Conservation (phyloP, 2,329 filamentous ascomycete species). For the Colletotrichum abscissum region DNA sequence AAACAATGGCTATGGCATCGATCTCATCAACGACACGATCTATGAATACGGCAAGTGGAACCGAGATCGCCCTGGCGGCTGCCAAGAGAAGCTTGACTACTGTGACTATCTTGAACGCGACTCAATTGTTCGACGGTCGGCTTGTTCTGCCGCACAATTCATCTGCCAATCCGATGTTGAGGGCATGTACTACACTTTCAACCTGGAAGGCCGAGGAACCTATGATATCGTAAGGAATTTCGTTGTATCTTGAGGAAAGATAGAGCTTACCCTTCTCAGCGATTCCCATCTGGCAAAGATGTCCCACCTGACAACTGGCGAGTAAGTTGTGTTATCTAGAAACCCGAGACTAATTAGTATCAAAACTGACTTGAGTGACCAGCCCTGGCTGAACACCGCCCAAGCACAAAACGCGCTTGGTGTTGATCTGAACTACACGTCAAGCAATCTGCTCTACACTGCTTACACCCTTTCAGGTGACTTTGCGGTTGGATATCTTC, state of each 20-base stretch:
- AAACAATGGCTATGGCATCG: not conserved
- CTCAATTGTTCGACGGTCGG: not conserved
- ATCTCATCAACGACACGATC: slow-evolving; percentile 4
- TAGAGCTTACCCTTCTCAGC: not conserved
- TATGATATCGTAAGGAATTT: slow-evolving; percentile 1
- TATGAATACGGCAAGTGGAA: slow-evolving; percentile 19
- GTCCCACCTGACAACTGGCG: slow-evolving; percentile 13
- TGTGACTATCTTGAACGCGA: slow-evolving; percentile 9
- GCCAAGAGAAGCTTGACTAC: slow-evolving; percentile 16
- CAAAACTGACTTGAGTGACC: not conserved
- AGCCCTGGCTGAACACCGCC: slow-evolving; percentile 29
- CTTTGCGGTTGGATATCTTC: slow-evolving; percentile 18
- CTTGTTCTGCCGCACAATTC: not conserved
- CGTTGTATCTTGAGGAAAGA: fast-evolving
- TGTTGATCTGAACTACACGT: slow-evolving; percentile 66
- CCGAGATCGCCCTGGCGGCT: slow-evolving; percentile 14
- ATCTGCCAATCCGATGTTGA: slow-evolving; percentile 53
- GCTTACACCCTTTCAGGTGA: slow-evolving; percentile 18
- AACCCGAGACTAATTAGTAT: too few relatives aligned
- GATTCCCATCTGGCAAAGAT: slow-evolving; percentile 10
- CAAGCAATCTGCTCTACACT: slow-evolving; percentile 21
- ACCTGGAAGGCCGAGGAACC: not conserved
- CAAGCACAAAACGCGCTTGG: slow-evolving; percentile 69
- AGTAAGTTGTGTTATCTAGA: not conserved
- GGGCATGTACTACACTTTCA: slow-evolving; percentile 55